Evolutionary conservation across 176 grass and related monocot species (phyloP).

Genomic region (Musa acuminata): DNA sequence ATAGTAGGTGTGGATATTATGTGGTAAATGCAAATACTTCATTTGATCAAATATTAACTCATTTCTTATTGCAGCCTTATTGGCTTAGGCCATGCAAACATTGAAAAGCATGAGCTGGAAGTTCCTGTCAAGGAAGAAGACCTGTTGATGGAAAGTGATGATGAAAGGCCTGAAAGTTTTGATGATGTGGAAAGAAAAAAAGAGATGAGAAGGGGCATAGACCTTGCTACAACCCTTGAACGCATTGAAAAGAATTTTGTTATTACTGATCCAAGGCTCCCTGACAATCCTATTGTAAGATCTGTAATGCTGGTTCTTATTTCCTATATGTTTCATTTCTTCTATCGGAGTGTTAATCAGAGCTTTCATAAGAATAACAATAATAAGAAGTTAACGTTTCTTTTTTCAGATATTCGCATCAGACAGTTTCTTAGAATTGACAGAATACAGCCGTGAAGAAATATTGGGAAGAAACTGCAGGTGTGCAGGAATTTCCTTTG

Average conservation of each 20-base stretch:
- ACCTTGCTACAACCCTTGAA: constrained; percentile 92
- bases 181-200: constrained; percentile 61
- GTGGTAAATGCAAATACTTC: neutral
- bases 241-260: constrained; percentile 41
- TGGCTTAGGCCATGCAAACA: constrained; percentile 38
- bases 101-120: constrained; percentile 44
- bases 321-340: neutral
- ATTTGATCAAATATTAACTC: neutral
- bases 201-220: constrained; percentile 97
- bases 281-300: constrained; percentile 23
- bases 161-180: constrained; percentile 76
- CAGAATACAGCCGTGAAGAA: constrained; percentile 76
- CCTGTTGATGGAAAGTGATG: constrained; percentile 55
- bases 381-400: neutral
- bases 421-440: constrained; percentile 70
- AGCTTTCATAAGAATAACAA: neutral
- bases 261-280: constrained; percentile 21
- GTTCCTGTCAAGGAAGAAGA: constrained; percentile 45
- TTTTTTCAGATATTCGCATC: constrained; percentile 78
- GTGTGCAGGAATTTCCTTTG: constrained; percentile 27
- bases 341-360: neutral
- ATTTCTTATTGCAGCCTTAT: constrained; percentile 33
- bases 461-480: constrained; percentile 90
- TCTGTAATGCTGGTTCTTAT: neutral
- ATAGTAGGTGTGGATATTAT: neutral